Evolutionary conservation across 2,329 filamentous ascomycete genomes (phyloP).

Genomic region (Aureobasidium musti): DNA sequence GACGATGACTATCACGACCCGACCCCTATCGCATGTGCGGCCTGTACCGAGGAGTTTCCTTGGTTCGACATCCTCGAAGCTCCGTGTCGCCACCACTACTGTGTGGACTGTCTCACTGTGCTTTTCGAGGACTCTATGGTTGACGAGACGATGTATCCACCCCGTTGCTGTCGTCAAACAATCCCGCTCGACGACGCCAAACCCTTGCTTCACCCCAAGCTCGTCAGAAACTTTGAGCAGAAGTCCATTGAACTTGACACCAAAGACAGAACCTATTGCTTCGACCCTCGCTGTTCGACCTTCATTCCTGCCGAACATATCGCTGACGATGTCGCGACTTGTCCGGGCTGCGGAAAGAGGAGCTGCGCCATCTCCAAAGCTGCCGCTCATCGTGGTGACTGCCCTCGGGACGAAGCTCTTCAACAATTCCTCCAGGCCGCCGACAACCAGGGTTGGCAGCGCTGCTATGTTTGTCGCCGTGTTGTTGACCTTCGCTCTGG

Average conservation of each 20-base stretch:
- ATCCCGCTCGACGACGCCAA: constrained; percentile 46
- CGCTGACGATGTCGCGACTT: constrained; percentile 44
- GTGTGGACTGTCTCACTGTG: constrained; percentile 49
- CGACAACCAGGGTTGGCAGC: constrained; percentile 53
- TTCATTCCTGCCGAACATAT: constrained; percentile 51
- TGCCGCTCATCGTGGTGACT: constrained; percentile 50
- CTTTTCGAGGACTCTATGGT: constrained; percentile 51
- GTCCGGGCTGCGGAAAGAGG: constrained; percentile 44
- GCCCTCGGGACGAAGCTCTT: constrained; percentile 48
- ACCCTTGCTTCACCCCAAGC: constrained; percentile 43
- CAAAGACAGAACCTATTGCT: constrained; percentile 56
- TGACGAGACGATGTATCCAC: constrained; percentile 59
- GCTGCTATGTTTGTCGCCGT: constrained; percentile 50
- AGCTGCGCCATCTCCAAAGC: constrained; percentile 57
- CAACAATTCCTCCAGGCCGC: constrained; percentile 49
- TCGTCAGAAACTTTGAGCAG: constrained; percentile 45
- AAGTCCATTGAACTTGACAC: constrained; percentile 56
- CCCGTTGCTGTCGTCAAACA: constrained; percentile 53
- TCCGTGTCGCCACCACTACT: constrained; percentile 54
- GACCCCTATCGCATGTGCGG: not conserved
- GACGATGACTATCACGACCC: not conserved
- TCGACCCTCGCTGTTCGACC: constrained; percentile 45
- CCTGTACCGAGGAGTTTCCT: not conserved
- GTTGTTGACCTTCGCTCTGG: constrained; percentile 55
- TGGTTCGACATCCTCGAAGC: constrained; percentile 38